Evolutionary conservation across 129 eudicot genomes (phyloP).

Genomic region (Centrapalus pauciflorus): DNA sequence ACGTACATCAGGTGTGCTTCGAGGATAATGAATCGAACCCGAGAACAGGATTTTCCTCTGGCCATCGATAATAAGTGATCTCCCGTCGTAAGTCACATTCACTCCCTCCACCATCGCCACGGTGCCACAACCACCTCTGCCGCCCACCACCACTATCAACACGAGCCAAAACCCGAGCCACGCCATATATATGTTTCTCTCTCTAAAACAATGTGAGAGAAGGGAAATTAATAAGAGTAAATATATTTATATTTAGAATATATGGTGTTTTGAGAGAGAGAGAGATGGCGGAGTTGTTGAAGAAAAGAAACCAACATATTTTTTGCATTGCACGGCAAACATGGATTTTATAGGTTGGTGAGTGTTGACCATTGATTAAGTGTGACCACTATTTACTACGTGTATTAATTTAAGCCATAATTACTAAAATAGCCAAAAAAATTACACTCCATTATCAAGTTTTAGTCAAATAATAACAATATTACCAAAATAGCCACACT

Average conservation of each 20-base stretch:
- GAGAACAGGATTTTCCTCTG: slow-evolving; percentile 56
- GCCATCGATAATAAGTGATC: slow-evolving; percentile 75
- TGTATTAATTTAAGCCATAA: neutral
- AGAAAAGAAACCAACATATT: slow-evolving; percentile 25
- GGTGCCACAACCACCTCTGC: neutral
- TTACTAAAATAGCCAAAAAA: too few species aligned
- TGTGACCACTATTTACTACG: slow-evolving; percentile 11
- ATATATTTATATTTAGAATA: neutral
- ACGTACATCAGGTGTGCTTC: slow-evolving; percentile 89
- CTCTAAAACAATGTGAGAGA: slow-evolving; percentile 4
- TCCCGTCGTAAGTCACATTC: slow-evolving; percentile 66
- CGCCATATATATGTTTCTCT: slow-evolving; percentile 24
- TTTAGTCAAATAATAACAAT: too few species aligned
- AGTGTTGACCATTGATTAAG: slow-evolving; percentile 19
- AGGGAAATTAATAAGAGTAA: neutral
- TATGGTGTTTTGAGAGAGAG: slow-evolving; percentile 20
- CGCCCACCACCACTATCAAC: slow-evolving; percentile 26
- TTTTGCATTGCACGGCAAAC: slow-evolving; percentile 44
- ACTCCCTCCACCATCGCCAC: slow-evolving; percentile 27
- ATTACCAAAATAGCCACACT: too few species aligned
- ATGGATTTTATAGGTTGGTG: slow-evolving; percentile 36
- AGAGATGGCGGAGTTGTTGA: slow-evolving; percentile 35
- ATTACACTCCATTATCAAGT: too few species aligned
- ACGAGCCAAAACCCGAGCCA: slow-evolving; percentile 33
- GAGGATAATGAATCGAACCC: slow-evolving; percentile 90